Evolutionary conservation across 2,329 filamentous ascomycete species (phyloP), one percentile per base, ranked within the genome.

Genomic region (Lecanicillium sp.): DNA sequence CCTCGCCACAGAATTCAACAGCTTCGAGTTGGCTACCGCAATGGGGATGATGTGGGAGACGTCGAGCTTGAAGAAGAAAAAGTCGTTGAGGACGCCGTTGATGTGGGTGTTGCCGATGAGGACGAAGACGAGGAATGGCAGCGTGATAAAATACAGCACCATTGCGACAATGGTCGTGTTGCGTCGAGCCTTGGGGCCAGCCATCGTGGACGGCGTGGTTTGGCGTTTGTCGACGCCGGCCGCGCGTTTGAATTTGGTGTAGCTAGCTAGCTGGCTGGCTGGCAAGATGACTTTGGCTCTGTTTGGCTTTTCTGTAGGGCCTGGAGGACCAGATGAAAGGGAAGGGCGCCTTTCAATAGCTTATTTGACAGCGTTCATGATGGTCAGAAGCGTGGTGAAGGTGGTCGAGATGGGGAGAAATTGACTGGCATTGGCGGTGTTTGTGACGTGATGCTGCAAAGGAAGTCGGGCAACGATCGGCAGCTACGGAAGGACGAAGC

Each of bases 1-100:
- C 37, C 85, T 80, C 4, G 88, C 87, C 48, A 95, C 88, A 33
- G 80, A 87, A 66, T 94, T 94, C 60, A 94, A 83, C 33, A 95
- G 71, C 17, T 72, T 64, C 9, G 79, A 78, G 55, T 88, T 83
- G 30, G 83, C 81, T 13, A 85, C 74, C 5, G 75, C 78, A 25
- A 77, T 67, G 0, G 84, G 83, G 41, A 95, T 81, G 55, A 95
- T 83, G 52, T 94, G 75, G 49, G 84, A 76, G 35, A 95, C 73
- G 60, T 94, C 75, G 51, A 95, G 75, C 51, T 81, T 83, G 60
- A 94, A 82, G 61, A 95, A 92, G 64, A 84, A 95, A 50, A 85
- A 85, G 42, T 77, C 65, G 43, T 73, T 74, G 25, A 89, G 67
- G 6, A 83, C 71, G 13, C 68, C 53, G 41, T 70, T 71, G 50